Evolutionary conservation across 208 protist species (phyloP).

Genomic region (Leishmania major): DNA sequence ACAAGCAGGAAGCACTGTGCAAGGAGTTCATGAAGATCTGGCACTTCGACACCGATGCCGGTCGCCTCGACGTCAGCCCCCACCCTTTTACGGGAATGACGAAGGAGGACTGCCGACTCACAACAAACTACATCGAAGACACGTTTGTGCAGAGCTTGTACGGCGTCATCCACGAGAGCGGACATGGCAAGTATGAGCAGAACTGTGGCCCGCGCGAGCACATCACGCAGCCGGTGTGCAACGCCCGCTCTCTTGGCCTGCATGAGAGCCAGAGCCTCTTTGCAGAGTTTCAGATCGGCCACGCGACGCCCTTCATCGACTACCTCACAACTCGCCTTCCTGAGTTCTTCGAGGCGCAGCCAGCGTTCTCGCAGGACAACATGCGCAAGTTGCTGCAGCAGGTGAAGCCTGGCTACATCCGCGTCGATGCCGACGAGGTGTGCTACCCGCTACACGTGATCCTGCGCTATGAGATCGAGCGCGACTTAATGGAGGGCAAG

Average conservation of each 20-base stretch:
- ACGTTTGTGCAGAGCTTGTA: slow-evolving; percentile 60
- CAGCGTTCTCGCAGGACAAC: slow-evolving; percentile 54
- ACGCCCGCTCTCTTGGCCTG: slow-evolving; percentile 72
- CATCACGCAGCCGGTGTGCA: slow-evolving; percentile 62
- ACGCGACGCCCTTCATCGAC: slow-evolving; percentile 56
- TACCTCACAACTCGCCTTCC: slow-evolving; percentile 50
- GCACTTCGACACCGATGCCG: slow-evolving; percentile 83
- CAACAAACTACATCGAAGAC: slow-evolving; percentile 72
- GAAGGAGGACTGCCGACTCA: slow-evolving; percentile 87
- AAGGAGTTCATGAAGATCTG: slow-evolving; percentile 60
- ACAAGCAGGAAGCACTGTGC: slow-evolving; percentile 64
- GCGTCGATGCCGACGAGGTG: slow-evolving; percentile 88
- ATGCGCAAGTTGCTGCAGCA: slow-evolving; percentile 47
- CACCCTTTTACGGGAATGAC: slow-evolving; percentile 90
- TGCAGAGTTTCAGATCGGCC: slow-evolving; percentile 78
- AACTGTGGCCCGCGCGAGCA: slow-evolving; percentile 73
- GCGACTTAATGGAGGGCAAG: slow-evolving; percentile 77
- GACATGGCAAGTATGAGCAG: slow-evolving; percentile 92
- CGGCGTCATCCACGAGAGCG: slow-evolving; percentile 85
- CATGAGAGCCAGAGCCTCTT: slow-evolving; percentile 93
- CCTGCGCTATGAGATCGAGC: slow-evolving; percentile 91
- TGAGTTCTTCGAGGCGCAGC: slow-evolving; percentile 55
- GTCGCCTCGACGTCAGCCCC: slow-evolving; percentile 82
- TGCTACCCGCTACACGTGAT: slow-evolving; percentile 92
- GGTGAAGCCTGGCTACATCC: slow-evolving; percentile 78